These are phyloP conservation scores for Penicillium sp. DNA, from an alignment of 2,329 filamentous ascomycete species.

Conservation along the genomic window DNA sequence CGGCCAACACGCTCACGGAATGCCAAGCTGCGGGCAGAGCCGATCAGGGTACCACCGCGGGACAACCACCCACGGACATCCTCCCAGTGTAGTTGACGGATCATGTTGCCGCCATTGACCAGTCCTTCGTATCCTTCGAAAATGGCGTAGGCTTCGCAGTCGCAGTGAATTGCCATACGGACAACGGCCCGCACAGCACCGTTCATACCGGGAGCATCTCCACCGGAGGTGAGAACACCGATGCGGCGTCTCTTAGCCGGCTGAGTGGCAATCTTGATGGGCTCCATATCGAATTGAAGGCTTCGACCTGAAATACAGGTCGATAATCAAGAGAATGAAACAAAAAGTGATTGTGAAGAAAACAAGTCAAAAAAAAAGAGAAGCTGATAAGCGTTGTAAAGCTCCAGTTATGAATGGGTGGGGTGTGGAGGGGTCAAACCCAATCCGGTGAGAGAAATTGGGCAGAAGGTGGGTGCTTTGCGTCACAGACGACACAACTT, in stretches of 20 bases:
- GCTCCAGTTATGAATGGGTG: constrained; percentile 19
- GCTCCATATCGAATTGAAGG: constrained; percentile 22
- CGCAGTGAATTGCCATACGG: constrained; percentile 82
- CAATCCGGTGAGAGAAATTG: constrained; percentile 43
- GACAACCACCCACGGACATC: constrained; percentile 93
- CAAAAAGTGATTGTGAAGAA: neutral
- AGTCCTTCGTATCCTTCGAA: constrained; percentile 97
- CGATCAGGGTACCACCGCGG: constrained; percentile 92
- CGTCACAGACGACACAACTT: constrained; percentile 16
- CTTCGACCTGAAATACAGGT: constrained; percentile 13
- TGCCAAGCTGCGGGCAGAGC: constrained; percentile 86
- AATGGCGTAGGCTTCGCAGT: constrained; percentile 75
- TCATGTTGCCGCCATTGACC: constrained; percentile 83
- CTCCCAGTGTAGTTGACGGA: constrained; percentile 84
- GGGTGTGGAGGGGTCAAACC: constrained; percentile 27
- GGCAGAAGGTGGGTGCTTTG: constrained; percentile 30
- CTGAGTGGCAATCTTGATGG: constrained; percentile 31
- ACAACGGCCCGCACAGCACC: constrained; percentile 86
- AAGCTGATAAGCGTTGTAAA: constrained; percentile 11
- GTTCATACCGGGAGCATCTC: constrained; percentile 95
- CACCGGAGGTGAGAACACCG: constrained; percentile 90
- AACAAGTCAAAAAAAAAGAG: constrained; percentile 11
- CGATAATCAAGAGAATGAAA: constrained; percentile 13
- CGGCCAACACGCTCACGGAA: constrained; percentile 89
- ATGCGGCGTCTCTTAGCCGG: constrained; percentile 63